phyloP scores from a whole-genome alignment of 768 basidiomycete genomes.

The Wakefieldia striispora region DNA sequence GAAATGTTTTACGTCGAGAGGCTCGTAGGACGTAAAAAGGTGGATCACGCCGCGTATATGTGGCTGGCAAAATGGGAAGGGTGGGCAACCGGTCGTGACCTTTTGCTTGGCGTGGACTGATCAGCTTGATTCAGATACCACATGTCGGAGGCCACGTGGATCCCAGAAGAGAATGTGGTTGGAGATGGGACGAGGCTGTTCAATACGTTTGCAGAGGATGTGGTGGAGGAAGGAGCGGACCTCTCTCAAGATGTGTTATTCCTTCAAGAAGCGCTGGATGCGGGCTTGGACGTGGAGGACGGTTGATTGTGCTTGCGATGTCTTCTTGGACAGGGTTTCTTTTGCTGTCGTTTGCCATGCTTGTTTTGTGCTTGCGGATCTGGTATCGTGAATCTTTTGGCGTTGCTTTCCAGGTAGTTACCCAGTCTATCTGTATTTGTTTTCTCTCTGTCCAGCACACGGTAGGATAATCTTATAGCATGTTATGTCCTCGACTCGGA shows the following conservation, averaged over 20 bases:
- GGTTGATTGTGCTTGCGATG: no score
- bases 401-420: no score
- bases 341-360: no score
- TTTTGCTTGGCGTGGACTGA: neutral
- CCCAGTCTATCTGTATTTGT: no score
- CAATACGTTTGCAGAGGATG: constrained; percentile 17
- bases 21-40: constrained; percentile 26
- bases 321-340: no score
- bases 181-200: constrained; percentile 18
- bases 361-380: no score
- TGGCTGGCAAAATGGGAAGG: constrained; percentile 37
- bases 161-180: constrained; percentile 27
- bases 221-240: constrained; percentile 16
- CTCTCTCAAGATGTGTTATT: constrained; percentile 15
- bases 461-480: no score
- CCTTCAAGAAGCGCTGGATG: constrained; percentile 21
- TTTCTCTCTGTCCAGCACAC: no score
- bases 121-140: constrained; percentile 17
- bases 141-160: constrained; percentile 29
- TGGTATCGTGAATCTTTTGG: no score
- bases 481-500: no score
- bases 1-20: constrained; percentile 27
- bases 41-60: constrained; percentile 10
- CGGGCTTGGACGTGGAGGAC: constrained; percentile 14
- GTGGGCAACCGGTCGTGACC: constrained; percentile 9